Evolutionary conservation across 768 basidiomycete genomes (phyloP).

Genomic region (button mushroom (Agaricus bisporus)): DNA sequence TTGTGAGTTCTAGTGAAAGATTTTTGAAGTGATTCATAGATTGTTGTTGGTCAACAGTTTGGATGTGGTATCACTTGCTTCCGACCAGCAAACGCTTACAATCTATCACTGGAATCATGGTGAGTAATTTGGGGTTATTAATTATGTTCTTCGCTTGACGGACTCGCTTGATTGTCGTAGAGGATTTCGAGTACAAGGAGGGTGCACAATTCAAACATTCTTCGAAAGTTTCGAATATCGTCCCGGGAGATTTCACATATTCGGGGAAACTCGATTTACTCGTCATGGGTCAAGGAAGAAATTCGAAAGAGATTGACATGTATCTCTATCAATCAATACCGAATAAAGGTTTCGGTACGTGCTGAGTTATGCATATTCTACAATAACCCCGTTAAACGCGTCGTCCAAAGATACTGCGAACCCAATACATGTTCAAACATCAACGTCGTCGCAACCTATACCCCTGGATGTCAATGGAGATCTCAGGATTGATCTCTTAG

Average conservation of each 20-base stretch:
- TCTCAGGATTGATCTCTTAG: constrained; percentile 85
- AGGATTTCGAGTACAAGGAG: constrained; percentile 48
- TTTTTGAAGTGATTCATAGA: not conserved
- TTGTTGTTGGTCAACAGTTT: constrained; percentile 38
- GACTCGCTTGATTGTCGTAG: constrained; percentile 27
- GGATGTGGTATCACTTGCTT: constrained; percentile 71
- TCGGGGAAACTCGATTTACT: constrained; percentile 88
- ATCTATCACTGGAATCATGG: constrained; percentile 82
- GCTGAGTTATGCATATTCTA: not conserved
- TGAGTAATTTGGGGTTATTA: constrained; percentile 22
- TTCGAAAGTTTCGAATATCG: constrained; percentile 63
- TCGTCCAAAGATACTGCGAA: constrained; percentile 29
- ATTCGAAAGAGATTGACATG: constrained; percentile 51
- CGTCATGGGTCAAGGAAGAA: constrained; percentile 66
- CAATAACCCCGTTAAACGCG: not conserved
- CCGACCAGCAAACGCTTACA: constrained; percentile 72
- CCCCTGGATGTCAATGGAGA: constrained; percentile 83
- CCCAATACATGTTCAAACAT: constrained; percentile 51
- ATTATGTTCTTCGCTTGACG: not conserved
- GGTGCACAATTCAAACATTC: constrained; percentile 50
- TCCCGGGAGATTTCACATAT: constrained; percentile 92
- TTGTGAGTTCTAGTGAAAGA: constrained; percentile 51
- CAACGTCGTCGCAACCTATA: constrained; percentile 75
- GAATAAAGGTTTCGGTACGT: constrained; percentile 62
- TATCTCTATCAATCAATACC: constrained; percentile 62